phyloP scores from a whole-genome alignment of 2,329 filamentous ascomycete genomes.

The Neospermospora avenae region DNA sequence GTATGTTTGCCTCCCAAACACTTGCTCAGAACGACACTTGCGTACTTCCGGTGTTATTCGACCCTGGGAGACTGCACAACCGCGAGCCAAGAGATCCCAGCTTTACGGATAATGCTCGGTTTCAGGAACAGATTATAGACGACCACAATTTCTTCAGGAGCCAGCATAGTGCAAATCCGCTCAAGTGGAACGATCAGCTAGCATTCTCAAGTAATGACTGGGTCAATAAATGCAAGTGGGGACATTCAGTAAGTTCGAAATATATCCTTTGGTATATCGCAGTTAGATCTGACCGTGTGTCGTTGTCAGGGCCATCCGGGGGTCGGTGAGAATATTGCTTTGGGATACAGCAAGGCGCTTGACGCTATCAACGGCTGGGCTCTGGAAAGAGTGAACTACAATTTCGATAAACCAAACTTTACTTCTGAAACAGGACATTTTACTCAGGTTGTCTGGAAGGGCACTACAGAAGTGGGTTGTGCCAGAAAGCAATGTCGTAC shows the following conservation, averaged over 20 bases:
- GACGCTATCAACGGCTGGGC: not conserved
- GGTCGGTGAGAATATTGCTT: constrained; percentile 4
- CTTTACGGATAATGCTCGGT: not conserved
- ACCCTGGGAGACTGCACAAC: not conserved
- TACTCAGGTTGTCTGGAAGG: constrained; percentile 9
- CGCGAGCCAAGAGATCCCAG: not conserved
- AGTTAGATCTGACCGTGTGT: not conserved
- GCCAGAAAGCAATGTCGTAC: constrained; percentile 1
- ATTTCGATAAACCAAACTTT: constrained; percentile 3
- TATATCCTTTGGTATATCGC: no score
- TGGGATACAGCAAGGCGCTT: not conserved
- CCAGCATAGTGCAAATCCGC: not conserved
- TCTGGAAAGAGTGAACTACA: constrained; percentile 4
- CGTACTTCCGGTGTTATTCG: not conserved
- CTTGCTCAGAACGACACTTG: not conserved
- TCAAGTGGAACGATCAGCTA: not conserved
- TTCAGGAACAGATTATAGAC: not conserved
- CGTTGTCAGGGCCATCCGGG: not conserved
- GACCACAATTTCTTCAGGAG: not conserved
- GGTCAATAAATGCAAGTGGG: not conserved
- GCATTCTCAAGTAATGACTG: not conserved
- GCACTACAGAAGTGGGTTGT: constrained; percentile 5
- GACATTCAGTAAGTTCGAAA: not conserved
- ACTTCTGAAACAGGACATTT: constrained; percentile 2
- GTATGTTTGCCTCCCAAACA: not conserved